A percentile compares a stretch with the other conserved stretches of the same genome.
Evolutionary conservation across 768 basidiomycete genomes (phyloP).

Genomic region (Tylopilus intermedius): DNA sequence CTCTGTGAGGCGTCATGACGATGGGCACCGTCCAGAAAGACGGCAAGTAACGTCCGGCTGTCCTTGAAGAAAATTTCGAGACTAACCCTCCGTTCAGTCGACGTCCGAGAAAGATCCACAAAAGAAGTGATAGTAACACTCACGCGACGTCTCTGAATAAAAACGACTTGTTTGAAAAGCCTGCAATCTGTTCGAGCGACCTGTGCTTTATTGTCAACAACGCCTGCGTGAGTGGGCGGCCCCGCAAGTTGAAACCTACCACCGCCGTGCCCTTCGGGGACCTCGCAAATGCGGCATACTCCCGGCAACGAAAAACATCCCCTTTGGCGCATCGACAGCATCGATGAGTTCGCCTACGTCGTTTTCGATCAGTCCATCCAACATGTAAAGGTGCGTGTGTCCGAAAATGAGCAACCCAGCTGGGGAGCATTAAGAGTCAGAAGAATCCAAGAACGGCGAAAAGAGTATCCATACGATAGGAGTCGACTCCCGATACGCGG

Average conservation of each 20-base stretch:
- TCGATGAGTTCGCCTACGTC: conserved; percentile 87
- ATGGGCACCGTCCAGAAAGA: conserved; percentile 68
- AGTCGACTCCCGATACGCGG: conserved; percentile 85
- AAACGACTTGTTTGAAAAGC: conserved; percentile 77
- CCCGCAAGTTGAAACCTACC: conserved; percentile 43
- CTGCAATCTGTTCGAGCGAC: conserved; percentile 73
- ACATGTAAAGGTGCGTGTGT: conserved; percentile 78
- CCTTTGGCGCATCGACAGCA: conserved; percentile 76
- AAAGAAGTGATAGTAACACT: conserved; percentile 27
- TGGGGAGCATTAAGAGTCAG: conserved; percentile 3
- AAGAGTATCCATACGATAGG: conserved; percentile 60
- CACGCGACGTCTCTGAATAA: conserved; percentile 90
- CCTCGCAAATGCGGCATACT: conserved; percentile 76
- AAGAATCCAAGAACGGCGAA: background rate
- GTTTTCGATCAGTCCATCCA: conserved; percentile 84
- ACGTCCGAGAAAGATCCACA: background rate
- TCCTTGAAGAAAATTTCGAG: conserved; percentile 93
- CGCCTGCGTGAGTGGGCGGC: background rate
- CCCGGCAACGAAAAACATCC: conserved; percentile 78
- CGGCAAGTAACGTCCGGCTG: conserved; percentile 78
- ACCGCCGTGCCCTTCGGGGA: conserved; percentile 77
- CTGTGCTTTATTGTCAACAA: conserved; percentile 34
- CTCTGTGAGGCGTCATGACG: conserved; percentile 56
- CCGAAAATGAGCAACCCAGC: conserved; percentile 89
- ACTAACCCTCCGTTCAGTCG: conserved; percentile 33